Evolutionary conservation across 306 rosid species (phyloP), one percentile per base, ranked within the genome.

Genomic region (Ziziphus jujuba): DNA sequence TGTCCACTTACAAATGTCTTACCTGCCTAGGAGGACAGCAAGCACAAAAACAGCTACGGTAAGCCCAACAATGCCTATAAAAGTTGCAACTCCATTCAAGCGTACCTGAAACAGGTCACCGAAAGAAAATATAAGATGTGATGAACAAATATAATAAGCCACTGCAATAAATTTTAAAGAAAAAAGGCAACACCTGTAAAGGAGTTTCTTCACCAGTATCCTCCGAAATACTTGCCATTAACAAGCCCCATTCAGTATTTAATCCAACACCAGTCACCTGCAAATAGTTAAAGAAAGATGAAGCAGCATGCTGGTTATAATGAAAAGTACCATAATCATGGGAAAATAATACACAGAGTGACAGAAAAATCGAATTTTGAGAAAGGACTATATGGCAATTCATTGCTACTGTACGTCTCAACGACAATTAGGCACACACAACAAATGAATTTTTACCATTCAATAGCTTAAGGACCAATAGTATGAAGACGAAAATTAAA

Each of bases 191-290:
- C 33, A 93, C 98, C 98, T 93, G 98, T 70, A 93, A 82, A 3
- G 98, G 98, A 75, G 98, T 93, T 87, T 93, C 98, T 85, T 93
- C 96, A 54, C 97, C 98, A 1, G 78, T 93, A 73, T 93, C 98
- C 70, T 93, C 98, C 22, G 98, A 90, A 76, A 93, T 93, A 66
- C 98, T 93, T 57, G 98, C 97, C 98, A 93, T 93, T 92, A 93
- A 76, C 82, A 93, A 80, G 75, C 98, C 98, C 98, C 98, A 93
- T 83, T 93, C 98, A 36, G 98, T 93, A 72, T 93, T 93, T 77
- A 93, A 88, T 57, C 98, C 98, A 84, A 93, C 98, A 67, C 96
- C 82, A 47, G 97, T 93, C 69, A 93, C 98, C 98, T 93, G 74
- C 59, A 69, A 49, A 72, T 56, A 71, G 70, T 47, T n/a, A 48